Conservation (phyloP, 2,329 filamentous ascomycete genomes). For the Cladosporium sp. region DNA sequence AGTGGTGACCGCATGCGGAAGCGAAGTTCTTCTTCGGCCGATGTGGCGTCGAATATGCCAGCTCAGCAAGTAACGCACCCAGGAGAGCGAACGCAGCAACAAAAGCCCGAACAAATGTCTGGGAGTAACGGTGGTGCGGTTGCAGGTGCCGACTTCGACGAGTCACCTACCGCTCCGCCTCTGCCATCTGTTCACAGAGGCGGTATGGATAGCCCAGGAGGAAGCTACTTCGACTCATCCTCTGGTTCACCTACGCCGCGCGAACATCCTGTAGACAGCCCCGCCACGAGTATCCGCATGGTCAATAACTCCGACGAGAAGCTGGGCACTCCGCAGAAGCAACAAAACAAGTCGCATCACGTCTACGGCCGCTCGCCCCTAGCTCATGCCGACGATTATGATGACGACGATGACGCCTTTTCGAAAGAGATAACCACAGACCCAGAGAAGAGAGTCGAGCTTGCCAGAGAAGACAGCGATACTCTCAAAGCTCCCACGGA, state of each 20-base stretch:
- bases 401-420: conserved; percentile 13
- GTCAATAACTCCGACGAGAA: conserved; percentile 19
- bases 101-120: too few species aligned
- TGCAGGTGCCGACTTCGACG: neutral
- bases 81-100: neutral
- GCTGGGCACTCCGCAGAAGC: conserved; percentile 15
- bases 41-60: conserved; percentile 16
- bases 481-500: conserved; percentile 28
- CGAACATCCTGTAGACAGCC: conserved; percentile 11
- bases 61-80: conserved; percentile 17
- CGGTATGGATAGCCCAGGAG: too few species aligned
- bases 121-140: neutral
- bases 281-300: neutral
- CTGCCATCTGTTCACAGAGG: neutral
- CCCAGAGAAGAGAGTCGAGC: conserved; percentile 31
- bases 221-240: conserved; percentile 29
- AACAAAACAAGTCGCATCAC: conserved; percentile 3
- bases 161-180: neutral
- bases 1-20: conserved; percentile 27
- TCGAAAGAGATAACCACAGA: conserved; percentile 26
- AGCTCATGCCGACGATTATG: conserved; percentile 6
- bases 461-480: conserved; percentile 26
- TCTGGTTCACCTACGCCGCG: conserved; percentile 27
- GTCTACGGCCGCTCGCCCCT: conserved; percentile 23
- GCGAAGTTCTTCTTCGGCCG: conserved; percentile 9